phyloP scores from a whole-genome alignment of 345 rosid species.

The Populus ilicifolia region DNA sequence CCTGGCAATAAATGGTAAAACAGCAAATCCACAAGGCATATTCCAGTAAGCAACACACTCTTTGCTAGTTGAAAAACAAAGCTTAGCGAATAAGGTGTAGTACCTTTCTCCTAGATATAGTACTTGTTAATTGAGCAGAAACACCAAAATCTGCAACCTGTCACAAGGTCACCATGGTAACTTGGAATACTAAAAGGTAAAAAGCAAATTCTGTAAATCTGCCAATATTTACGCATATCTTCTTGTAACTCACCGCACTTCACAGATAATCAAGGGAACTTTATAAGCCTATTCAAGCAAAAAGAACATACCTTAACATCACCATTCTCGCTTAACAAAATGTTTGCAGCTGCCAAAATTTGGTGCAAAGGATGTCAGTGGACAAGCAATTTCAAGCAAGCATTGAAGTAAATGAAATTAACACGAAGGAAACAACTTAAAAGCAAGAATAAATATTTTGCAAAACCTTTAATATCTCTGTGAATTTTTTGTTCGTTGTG shows the following conservation, averaged over 20 bases:
- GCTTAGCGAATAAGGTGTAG: constrained; percentile 17
- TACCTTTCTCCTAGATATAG: constrained; percentile 99
- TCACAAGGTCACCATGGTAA: constrained; percentile 23
- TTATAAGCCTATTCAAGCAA: constrained; percentile 6
- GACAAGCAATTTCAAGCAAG: not conserved
- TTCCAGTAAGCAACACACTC: not conserved
- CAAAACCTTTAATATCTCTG: constrained; percentile 93
- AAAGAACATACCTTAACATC: constrained; percentile 82
- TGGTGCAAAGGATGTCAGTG: not conserved
- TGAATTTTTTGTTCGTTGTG: constrained; percentile 95
- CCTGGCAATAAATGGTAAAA: not conserved
- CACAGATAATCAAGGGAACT: constrained; percentile 6
- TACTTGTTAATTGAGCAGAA: constrained; percentile 96
- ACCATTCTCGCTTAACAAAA: constrained; percentile 87
- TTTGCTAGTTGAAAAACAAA: not conserved
- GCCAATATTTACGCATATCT: constrained; percentile 3
- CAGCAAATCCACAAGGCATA: not conserved
- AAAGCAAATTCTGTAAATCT: not conserved
- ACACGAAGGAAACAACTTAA: not conserved
- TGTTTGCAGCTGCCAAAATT: constrained; percentile 82
- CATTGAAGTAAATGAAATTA: not conserved
- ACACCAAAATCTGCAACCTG: constrained; percentile 99
- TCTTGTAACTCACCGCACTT: constrained; percentile 6
- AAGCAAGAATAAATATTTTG: not conserved
- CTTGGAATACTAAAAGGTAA: constrained; percentile 19